Base-by-base conservation (phyloP, 768 basidiomycete species). In the Tubosaeta sp. region DNA sequence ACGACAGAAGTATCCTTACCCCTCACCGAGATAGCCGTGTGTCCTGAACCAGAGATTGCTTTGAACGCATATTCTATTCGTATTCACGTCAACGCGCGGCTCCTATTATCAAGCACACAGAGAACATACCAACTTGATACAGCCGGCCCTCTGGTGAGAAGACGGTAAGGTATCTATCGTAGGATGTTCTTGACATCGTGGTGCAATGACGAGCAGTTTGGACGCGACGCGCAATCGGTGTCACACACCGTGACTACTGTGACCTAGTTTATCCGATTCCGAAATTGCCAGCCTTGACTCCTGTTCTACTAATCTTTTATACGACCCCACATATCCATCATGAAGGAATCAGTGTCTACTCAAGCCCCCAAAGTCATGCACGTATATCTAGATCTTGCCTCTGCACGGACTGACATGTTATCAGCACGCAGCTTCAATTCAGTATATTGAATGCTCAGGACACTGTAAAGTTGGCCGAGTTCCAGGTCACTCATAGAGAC, bases 81-180 rank as follows among this genome's bases (percentile, higher is more conserved):
- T 48, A 27, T 53, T 54, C 57, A 53, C 61, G 39, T 53, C 44
- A 50, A 43, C 29, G 39, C 33, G 8, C 25, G 2, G 12, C 8
- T 13, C 4, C 1, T 33, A 45, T 16, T 33, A 45, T 16, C 10
- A 4, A 52, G 38, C 10, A 43, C 35, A 32, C 29, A 16, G 19
- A 29, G 4, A 39, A 76, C 88, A 62, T 63, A 91, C 93, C 97
- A 68, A 98, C 95, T 94, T 99, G 97, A 68, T 98, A 99, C 53
- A 99, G 75, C 51, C 95, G 84, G 37, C 97, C 97, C 75, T 99
- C 93, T 2, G 94, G 94, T 2, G 92, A 97, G 77, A 97, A 97
- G 59, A 97, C 91, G 26, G 95, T 97, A 42, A 98, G 84, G 72
- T 91, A 97, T 79, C 93, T 80, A 70, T 97, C 94, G 72, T 97